phyloP scores from a whole-genome alignment of 2,329 filamentous ascomycete genomes.

The Beauveria australis region DNA sequence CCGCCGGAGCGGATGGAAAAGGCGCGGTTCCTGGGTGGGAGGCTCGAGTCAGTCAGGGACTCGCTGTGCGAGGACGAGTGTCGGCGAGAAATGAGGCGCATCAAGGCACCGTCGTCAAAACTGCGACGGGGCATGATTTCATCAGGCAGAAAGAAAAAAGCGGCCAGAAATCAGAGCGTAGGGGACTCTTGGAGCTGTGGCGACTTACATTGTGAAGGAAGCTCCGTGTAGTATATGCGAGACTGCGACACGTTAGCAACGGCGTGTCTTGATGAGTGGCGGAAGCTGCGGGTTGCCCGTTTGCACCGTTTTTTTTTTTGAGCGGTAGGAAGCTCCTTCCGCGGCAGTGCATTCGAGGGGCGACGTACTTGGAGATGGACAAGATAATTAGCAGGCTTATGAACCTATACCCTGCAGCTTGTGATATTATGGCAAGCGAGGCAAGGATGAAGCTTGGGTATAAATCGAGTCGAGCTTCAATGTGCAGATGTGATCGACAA shows the following conservation, averaged over 20 bases:
- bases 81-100: conserved; percentile 14
- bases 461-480: not conserved
- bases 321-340: not conserved
- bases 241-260: not conserved
- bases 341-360: not conserved
- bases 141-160: not conserved
- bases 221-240: too few relatives aligned
- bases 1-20: conserved; percentile 65
- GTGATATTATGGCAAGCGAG: not conserved
- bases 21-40: conserved; percentile 56
- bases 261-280: not conserved
- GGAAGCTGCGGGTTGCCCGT: conserved; percentile 1
- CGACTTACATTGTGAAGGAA: conserved; percentile 7
- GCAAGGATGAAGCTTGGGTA: not conserved
- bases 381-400: not conserved
- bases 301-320: not conserved
- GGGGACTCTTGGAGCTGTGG: not conserved
- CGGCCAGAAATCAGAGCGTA: not conserved
- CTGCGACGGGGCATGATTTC: conserved; percentile 24
- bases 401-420: not conserved
- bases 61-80: conserved; percentile 15
- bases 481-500: conserved; percentile 10
- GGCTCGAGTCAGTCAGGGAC: conserved; percentile 19
- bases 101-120: conserved; percentile 21
- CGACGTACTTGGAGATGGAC: not conserved